A percentile compares a stretch with the other conserved stretches of the same genome.
These are phyloP conservation scores for Cymbopogon flexuosus DNA, from an alignment of 202 grass and related monocot species.

Conservation along the genomic window DNA sequence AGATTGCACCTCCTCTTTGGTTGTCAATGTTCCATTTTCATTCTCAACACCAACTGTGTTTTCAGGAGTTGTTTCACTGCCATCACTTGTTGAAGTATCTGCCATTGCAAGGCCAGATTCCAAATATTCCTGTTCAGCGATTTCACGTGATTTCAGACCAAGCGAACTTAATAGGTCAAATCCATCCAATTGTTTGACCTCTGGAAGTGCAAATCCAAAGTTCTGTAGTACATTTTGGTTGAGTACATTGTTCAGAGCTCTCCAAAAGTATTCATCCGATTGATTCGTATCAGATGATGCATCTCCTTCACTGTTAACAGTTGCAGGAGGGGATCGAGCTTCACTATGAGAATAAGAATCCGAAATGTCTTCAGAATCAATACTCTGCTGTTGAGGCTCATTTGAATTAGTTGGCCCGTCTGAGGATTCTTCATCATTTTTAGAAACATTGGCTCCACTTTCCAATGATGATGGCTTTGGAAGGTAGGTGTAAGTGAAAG, in stretches of 20 bases:
- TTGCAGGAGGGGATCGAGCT: slow-evolving; percentile 8
- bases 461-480: slow-evolving; percentile 46
- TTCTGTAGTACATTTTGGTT: slow-evolving; percentile 59
- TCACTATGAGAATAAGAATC: slow-evolving; percentile 30
- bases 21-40: slow-evolving; percentile 22
- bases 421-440: slow-evolving; percentile 34
- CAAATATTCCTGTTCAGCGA: slow-evolving; percentile 70
- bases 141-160: slow-evolving; percentile 55
- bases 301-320: slow-evolving; percentile 34
- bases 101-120: slow-evolving; percentile 66
- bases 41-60: slow-evolving; percentile 26
- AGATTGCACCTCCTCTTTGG: slow-evolving; percentile 27
- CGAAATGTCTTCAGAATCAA: slow-evolving; percentile 27
- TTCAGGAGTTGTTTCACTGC: slow-evolving; percentile 30
- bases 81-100: slow-evolving; percentile 39
- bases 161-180: slow-evolving; percentile 64
- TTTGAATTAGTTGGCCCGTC: slow-evolving; percentile 31
- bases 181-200: slow-evolving; percentile 66
- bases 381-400: slow-evolving; percentile 35
- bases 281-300: slow-evolving; percentile 30
- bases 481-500: slow-evolving; percentile 55
- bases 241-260: slow-evolving; percentile 57
- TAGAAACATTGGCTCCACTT: slow-evolving; percentile 37
- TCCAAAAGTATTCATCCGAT: slow-evolving; percentile 81
- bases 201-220: slow-evolving; percentile 83